phyloP scores from a whole-genome alignment of 345 rosid genomes.

The Tarenaya hassleriana region DNA sequence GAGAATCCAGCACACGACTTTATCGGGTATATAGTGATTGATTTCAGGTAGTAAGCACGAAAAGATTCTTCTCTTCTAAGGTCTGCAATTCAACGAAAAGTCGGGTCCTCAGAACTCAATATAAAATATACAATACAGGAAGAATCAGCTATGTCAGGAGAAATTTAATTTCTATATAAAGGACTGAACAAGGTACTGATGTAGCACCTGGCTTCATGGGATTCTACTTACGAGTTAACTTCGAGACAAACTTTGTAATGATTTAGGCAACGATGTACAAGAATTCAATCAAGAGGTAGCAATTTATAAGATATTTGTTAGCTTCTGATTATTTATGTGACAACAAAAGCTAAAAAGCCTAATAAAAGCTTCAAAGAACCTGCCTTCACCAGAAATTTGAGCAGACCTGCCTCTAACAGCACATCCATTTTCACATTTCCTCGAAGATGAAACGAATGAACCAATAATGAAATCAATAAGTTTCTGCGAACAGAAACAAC shows the following conservation, averaged over 20 bases:
- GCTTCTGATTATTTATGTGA: too few species aligned
- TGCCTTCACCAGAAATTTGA: constrained; percentile 39
- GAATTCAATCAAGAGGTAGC: too few species aligned
- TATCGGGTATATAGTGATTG: constrained; percentile 71
- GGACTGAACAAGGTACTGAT: neutral
- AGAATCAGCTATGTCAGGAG: constrained; percentile 7
- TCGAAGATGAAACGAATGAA: constrained; percentile 50
- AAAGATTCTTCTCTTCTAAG: constrained; percentile 25
- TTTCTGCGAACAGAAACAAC: constrained; percentile 50
- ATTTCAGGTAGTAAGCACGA: constrained; percentile 42
- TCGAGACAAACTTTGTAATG: too few species aligned
- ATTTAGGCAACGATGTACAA: too few species aligned
- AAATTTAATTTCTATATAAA: neutral
- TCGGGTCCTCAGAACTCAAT: constrained; percentile 14
- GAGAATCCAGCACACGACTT: constrained; percentile 92
- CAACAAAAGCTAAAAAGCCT: too few species aligned
- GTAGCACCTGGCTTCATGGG: neutral
- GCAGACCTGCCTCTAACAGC: constrained; percentile 26
- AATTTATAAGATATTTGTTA: too few species aligned
- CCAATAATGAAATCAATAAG: constrained; percentile 59
- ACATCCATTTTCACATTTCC: constrained; percentile 30
- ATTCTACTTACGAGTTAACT: too few species aligned
- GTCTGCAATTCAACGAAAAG: constrained; percentile 37
- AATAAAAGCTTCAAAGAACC: neutral
- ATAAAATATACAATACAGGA: neutral